These are phyloP conservation scores for Anaeromyces robustus DNA, from an alignment of 192 early-diverging fungal species.

Conservation along the genomic window DNA sequence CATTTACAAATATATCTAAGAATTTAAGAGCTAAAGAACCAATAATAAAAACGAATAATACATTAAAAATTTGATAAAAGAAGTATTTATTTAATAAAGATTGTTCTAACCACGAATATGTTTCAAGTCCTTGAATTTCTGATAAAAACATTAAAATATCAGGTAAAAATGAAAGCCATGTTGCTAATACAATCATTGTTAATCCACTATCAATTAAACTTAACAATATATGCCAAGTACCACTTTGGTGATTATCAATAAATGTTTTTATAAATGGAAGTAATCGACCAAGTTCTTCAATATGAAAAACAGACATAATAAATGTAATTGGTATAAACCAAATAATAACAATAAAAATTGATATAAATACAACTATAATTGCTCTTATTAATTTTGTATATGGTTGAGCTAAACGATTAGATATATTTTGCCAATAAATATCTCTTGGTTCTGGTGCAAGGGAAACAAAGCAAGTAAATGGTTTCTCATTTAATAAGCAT, in stretches of 20 bases:
- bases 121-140: background rate
- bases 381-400: conserved; percentile 29
- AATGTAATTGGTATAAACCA: conserved; percentile 54
- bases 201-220: conserved; percentile 38
- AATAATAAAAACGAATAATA: conserved; percentile 55
- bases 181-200: conserved; percentile 47
- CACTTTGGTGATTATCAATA: no score
- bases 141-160: conserved; percentile 29
- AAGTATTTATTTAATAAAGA: conserved; percentile 35
- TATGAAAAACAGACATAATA: conserved; percentile 44
- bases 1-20: no score
- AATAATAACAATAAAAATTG: conserved; percentile 53
- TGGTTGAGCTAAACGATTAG: background rate
- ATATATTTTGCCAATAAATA: conserved; percentile 59
- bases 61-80: conserved; percentile 60
- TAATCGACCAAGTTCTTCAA: conserved; percentile 31
- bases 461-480: conserved; percentile 35
- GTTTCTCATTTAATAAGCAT: conserved; percentile 43
- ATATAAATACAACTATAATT: conserved; percentile 29
- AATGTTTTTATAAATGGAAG: conserved; percentile 38
- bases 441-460: conserved; percentile 62
- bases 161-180: conserved; percentile 57
- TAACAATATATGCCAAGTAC: conserved; percentile 34
- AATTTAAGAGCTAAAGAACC: conserved; percentile 47
- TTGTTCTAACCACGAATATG: background rate